phyloP scores from a whole-genome alignment of 352 stramenopile genomes.

The Phytophthora hybrid region DNA sequence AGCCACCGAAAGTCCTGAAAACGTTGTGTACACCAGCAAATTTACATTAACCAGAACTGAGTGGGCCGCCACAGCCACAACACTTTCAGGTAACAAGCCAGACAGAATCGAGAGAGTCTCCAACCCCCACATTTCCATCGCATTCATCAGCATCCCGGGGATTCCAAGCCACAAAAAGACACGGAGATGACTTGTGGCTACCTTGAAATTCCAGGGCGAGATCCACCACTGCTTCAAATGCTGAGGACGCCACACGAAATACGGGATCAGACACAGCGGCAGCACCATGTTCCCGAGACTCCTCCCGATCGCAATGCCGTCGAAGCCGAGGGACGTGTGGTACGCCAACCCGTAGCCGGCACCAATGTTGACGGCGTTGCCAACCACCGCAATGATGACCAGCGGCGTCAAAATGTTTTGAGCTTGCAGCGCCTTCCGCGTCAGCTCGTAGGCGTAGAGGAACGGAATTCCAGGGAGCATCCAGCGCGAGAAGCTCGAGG shows the following conservation, averaged over 20 bases:
- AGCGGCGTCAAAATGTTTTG: background rate
- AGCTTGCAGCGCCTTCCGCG: background rate
- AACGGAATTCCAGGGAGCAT: background rate
- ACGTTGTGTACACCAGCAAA: background rate
- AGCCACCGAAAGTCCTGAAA: background rate
- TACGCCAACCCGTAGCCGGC: background rate
- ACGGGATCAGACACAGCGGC: background rate
- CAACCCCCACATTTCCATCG: background rate
- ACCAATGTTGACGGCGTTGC: background rate
- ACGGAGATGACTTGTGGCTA: too few relatives aligned
- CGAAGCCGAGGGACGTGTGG: background rate
- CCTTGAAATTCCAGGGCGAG: background rate
- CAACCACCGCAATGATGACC: background rate
- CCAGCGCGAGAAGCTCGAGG: background rate
- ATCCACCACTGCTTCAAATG: background rate
- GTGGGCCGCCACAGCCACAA: background rate
- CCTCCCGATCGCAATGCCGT: background rate
- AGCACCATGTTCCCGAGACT: background rate
- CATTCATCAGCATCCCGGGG: background rate
- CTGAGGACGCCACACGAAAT: background rate
- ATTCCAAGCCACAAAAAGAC: background rate
- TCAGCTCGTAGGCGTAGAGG: background rate
- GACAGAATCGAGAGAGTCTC: background rate
- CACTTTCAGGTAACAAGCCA: background rate
- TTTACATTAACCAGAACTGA: background rate